Evolutionary conservation across 441 rosid species (phyloP).

Genomic region (Pelargonium exstipulatum): DNA sequence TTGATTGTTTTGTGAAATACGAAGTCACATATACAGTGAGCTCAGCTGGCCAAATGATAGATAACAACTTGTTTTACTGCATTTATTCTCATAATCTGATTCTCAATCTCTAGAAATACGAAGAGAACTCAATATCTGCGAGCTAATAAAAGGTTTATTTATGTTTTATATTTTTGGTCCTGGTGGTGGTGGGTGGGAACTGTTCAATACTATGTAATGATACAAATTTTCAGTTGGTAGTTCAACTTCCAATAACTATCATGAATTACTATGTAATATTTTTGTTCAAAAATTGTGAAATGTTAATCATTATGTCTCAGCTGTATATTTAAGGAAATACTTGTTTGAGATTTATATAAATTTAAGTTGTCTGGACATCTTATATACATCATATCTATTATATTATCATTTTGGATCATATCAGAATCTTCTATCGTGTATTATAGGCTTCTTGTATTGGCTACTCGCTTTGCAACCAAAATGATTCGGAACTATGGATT

Average conservation of each 20-base stretch:
- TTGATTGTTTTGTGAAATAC: background rate
- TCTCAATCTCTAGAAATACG: background rate
- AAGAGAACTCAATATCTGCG: background rate
- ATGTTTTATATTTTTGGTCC: no score
- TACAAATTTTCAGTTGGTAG: background rate
- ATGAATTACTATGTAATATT: no score
- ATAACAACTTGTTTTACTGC: background rate
- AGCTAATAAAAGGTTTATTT: background rate
- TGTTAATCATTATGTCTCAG: no score
- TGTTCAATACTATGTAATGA: background rate
- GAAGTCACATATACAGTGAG: background rate
- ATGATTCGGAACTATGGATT: constrained; percentile 73
- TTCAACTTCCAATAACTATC: no score
- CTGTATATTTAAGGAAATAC: no score
- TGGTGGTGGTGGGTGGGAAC: background rate
- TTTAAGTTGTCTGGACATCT: background rate
- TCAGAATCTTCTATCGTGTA: constrained; percentile 19
- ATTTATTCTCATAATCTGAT: background rate
- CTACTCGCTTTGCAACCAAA: constrained; percentile 74
- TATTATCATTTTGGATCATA: background rate
- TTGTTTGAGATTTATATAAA: no score
- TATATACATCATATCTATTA: background rate
- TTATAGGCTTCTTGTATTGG: constrained; percentile 80
- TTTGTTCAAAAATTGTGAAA: no score
- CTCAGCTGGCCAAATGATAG: background rate